Evolutionary conservation across 2,329 filamentous ascomycete species (phyloP), one percentile per base, ranked within the genome.

Genomic region (Curvularia sp.): DNA sequence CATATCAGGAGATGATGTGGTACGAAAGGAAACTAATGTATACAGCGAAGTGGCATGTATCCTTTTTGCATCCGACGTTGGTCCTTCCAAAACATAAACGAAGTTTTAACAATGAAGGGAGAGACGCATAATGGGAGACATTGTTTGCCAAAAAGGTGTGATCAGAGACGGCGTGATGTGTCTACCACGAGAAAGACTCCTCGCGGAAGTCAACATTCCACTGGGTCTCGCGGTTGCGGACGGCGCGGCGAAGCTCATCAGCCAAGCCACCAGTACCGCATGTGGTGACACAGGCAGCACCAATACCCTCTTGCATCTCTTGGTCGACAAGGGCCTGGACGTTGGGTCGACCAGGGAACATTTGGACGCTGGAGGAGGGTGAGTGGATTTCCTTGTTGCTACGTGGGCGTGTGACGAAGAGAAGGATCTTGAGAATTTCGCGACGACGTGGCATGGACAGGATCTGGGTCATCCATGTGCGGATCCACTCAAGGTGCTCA

Each of bases 401-500:
- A 68, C 91, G 89, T 0, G 94, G 94, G 53, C 92, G 85, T 5
- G 95, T 98, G 66, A 98, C 88, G 79, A 96, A 98, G 48, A 98
- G 86, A 68, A 94, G 87, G 69, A 98, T 91, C 67, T 88, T 89
- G 44, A 99, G 85, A 30, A 97, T 84, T 49, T 97, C 92, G 58
- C 91, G 87, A 53, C 93, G 89, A 67, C 88, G 86, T 12, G 92
- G 90, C 84, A 97, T 89, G 55, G 85, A 85, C 31, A 98, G 83
- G 53, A 98, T 92, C 70, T 89, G 84, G 3, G 89, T 92, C 90
- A 93, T 93, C 89, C 91, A 98, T 5, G 92, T 91, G 7, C 92
- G 87, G 58, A 96, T 91, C 94, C 95, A 98, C 76, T 97, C 92
- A 7, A 98, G 85, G 56, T 94, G 89, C 71, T 97, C 90, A 38